Conservation (phyloP, 306 rosid species). For the Lagenaria siceraria region DNA sequence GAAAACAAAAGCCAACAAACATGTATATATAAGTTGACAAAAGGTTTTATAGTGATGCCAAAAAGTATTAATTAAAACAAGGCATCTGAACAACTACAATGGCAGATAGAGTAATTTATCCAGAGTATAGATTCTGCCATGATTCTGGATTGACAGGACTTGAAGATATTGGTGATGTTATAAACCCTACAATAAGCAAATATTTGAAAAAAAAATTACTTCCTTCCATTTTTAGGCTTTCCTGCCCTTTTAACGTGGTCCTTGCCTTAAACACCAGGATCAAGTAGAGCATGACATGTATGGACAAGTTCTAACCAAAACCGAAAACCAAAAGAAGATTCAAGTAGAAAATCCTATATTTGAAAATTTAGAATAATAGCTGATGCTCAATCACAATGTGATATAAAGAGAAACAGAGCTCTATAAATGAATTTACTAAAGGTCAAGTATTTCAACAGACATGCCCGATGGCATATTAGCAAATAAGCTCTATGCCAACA, state of each 20-base stretch:
- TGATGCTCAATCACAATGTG: background rate
- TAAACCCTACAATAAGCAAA: background rate
- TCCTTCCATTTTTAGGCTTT: background rate
- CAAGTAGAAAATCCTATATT: background rate
- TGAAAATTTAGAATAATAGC: background rate
- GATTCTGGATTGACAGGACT: background rate
- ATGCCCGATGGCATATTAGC: background rate
- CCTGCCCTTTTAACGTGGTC: background rate
- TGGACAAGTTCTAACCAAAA: background rate
- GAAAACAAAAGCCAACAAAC: conserved; percentile 11
- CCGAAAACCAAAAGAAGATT: background rate
- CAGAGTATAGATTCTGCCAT: background rate
- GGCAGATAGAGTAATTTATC: background rate
- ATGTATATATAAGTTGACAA: background rate
- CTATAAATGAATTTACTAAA: background rate
- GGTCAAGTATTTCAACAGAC: background rate
- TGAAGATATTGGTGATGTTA: background rate
- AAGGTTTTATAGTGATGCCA: background rate
- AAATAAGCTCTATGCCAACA: background rate
- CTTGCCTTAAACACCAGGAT: background rate
- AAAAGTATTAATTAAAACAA: background rate
- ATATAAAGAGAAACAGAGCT: background rate
- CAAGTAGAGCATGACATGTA: background rate
- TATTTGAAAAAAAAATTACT: background rate
- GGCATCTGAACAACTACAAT: background rate